Conservation (phyloP, 2,329 filamentous ascomycete genomes). For the Trichoderma sp. region DNA sequence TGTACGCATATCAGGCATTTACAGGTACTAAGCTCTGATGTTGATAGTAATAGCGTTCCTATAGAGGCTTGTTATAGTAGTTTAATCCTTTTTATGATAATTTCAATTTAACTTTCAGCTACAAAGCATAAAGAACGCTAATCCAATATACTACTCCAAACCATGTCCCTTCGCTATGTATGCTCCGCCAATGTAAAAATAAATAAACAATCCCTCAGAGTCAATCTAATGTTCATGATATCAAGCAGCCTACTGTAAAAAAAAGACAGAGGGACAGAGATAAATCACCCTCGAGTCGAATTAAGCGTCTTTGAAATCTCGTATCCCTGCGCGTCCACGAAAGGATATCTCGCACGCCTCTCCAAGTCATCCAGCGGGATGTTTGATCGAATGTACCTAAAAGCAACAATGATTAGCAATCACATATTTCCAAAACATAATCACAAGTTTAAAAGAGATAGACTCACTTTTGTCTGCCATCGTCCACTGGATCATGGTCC, state of each 20-base stretch:
- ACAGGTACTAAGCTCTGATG: too few relatives aligned
- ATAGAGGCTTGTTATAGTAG: not conserved
- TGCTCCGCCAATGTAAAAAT: not conserved
- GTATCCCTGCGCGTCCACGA: slow-evolving; percentile 54
- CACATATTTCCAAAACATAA: slow-evolving; percentile 6
- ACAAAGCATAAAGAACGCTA: too few relatives aligned
- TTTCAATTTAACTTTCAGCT: not conserved
- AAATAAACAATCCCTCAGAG: not conserved
- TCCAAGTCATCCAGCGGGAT: slow-evolving; percentile 79
- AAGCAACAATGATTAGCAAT: slow-evolving; percentile 28
- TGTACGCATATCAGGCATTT: too few relatives aligned
- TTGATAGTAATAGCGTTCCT: not conserved
- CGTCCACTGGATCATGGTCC: slow-evolving; percentile 77
- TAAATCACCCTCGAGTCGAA: slow-evolving; percentile 29
- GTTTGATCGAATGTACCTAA: slow-evolving; percentile 79
- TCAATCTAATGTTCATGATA: not conserved
- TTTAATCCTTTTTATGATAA: not conserved
- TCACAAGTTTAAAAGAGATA: not conserved
- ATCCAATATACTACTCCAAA: not conserved
- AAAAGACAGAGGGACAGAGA: not conserved
- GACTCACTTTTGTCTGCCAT: slow-evolving; percentile 62
- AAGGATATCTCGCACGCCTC: slow-evolving; percentile 68
- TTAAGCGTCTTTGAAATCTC: slow-evolving; percentile 43
- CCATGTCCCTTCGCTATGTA: not conserved
- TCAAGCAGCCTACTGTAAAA: not conserved